Percentiles rank a stretch among this genome's conserved stretches.
phyloP scores from a whole-genome alignment of 169 alveolate genomes.

The Theileria annulata region DNA sequence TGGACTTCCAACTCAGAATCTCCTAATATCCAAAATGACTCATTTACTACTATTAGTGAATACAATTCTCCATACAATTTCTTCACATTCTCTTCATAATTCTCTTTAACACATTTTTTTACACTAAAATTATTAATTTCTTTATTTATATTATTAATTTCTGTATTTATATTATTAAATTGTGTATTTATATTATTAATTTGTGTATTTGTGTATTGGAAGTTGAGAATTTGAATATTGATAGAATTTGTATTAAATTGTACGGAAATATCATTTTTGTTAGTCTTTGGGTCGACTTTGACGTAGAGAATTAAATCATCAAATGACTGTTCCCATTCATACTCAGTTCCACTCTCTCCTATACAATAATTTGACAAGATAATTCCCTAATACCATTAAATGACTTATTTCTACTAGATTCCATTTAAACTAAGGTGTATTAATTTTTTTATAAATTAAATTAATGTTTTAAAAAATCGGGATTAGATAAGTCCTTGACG shows the following conservation, averaged over 20 bases:
- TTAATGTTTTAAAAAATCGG: neutral
- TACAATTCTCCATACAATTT: conserved; percentile 30
- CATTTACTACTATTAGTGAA: conserved; percentile 20
- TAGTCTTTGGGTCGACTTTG: conserved; percentile 28
- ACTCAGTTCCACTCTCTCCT: conserved; percentile 24
- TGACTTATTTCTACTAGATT: neutral
- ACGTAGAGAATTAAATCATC: conserved; percentile 53
- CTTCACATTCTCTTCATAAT: neutral
- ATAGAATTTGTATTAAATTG: conserved; percentile 25
- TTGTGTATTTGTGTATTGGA: neutral
- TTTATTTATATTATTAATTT: too few species aligned
- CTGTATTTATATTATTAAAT: neutral
- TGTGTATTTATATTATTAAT: neutral
- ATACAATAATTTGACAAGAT: neutral
- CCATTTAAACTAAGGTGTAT: neutral
- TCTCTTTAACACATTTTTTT: too few species aligned
- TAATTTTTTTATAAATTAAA: neutral
- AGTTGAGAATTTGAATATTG: conserved; percentile 4
- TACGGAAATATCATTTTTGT: conserved; percentile 36
- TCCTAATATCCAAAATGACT: conserved; percentile 51
- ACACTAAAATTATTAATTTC: too few species aligned
- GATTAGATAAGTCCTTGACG: conserved; percentile 87
- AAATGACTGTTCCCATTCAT: conserved; percentile 61
- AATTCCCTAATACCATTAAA: neutral
- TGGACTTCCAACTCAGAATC: conserved; percentile 49